Percentiles rank a stretch among this genome's conserved stretches.
Conservation (phyloP, 768 basidiomycete genomes). For the Leucosporidium scottii region DNA sequence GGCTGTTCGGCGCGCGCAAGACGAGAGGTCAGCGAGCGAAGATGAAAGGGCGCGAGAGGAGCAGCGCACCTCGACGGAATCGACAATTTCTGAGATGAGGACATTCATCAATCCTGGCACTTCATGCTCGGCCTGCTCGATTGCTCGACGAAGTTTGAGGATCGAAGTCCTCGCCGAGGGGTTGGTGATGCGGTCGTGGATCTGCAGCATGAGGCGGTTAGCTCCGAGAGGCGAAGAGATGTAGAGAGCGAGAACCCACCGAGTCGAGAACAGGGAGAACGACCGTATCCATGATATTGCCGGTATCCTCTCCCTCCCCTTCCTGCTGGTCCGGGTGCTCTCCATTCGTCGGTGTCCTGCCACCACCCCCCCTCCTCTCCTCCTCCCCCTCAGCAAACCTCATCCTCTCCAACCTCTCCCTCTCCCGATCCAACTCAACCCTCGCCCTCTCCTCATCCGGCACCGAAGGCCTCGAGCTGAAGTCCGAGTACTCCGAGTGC, state of each 20-base stretch:
- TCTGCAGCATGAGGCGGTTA: conserved; percentile 46
- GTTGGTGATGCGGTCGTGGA: conserved; percentile 87
- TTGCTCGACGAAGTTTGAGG: conserved; percentile 77
- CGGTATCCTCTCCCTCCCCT: conserved; percentile 36
- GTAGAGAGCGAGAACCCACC: conserved; percentile 48
- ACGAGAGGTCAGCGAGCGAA: neutral
- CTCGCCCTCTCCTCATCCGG: conserved; percentile 9
- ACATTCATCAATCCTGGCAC: conserved; percentile 93
- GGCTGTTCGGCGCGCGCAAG: conserved; percentile 18
- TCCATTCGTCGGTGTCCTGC: conserved; percentile 29
- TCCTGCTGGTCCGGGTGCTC: conserved; percentile 23
- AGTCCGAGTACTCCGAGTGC: conserved; percentile 28
- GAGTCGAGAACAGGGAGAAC: conserved; percentile 93
- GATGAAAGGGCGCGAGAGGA: neutral
- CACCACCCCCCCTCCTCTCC: conserved; percentile 29
- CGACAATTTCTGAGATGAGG: conserved; percentile 43
- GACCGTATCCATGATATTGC: conserved; percentile 82
- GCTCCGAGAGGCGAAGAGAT: neutral
- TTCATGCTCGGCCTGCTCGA: conserved; percentile 87
- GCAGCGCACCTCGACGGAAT: conserved; percentile 15
- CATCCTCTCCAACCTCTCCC: conserved; percentile 1
- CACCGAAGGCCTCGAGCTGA: conserved; percentile 2
- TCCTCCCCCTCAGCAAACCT: neutral
- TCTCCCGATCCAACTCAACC: conserved; percentile 12
- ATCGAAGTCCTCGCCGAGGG: conserved; percentile 76